These are phyloP conservation scores for Balakata baccata DNA, from an alignment of 345 rosid species.

Conservation along the genomic window DNA sequence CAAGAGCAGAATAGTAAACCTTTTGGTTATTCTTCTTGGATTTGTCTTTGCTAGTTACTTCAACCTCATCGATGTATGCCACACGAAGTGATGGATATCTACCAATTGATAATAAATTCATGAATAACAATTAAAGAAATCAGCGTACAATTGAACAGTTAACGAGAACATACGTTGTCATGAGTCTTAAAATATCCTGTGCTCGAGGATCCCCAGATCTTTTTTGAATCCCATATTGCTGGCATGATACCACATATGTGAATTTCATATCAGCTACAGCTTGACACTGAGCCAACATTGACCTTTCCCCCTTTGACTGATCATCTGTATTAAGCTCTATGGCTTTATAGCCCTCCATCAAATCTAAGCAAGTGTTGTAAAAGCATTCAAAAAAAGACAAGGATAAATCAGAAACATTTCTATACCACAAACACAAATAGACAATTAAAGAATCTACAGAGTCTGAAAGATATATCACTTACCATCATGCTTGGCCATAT, in stretches of 20 bases:
- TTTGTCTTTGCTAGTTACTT: constrained; percentile 71
- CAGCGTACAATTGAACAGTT: constrained; percentile 6
- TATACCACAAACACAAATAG: not conserved
- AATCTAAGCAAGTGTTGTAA: constrained; percentile 48
- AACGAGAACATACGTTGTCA: constrained; percentile 62
- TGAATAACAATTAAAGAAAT: constrained; percentile 16
- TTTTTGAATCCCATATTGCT: constrained; percentile 89
- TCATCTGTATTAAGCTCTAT: constrained; percentile 68
- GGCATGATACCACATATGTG: constrained; percentile 93
- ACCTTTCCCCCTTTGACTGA: constrained; percentile 66
- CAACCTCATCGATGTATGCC: constrained; percentile 97
- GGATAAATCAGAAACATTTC: not conserved
- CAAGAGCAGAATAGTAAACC: constrained; percentile 82
- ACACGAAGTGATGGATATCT: constrained; percentile 99
- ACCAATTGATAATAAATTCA: constrained; percentile 22
- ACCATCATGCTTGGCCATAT: constrained; percentile 99
- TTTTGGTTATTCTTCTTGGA: constrained; percentile 61
- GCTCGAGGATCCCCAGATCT: constrained; percentile 82
- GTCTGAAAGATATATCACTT: constrained; percentile 13
- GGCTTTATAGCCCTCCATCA: constrained; percentile 97
- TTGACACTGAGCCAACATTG: constrained; percentile 86
- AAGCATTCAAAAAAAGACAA: constrained; percentile 21
- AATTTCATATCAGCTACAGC: constrained; percentile 99
- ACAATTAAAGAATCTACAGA: not conserved
- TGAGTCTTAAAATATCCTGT: constrained; percentile 79